Conservation (phyloP, 1,139 yeast genomes). For the Debaryomyces udenii region DNA sequence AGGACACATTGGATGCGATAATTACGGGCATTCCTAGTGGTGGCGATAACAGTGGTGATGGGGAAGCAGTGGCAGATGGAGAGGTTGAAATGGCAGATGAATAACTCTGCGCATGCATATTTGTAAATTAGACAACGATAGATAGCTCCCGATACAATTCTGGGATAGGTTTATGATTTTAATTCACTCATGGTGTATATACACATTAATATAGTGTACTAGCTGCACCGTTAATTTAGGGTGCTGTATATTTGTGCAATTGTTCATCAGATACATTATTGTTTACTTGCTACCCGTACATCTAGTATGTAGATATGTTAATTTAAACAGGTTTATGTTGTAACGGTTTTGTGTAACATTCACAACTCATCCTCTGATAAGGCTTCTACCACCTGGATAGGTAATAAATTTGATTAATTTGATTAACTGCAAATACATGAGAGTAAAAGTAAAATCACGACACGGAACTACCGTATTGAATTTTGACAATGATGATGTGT, state of each 20-base stretch:
- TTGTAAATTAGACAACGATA: constrained; percentile 7
- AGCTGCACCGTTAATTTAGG: not conserved
- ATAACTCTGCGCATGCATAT: not conserved
- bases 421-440: constrained; percentile 18
- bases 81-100: constrained; percentile 25
- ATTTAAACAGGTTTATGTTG: not conserved
- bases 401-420: too few relatives aligned
- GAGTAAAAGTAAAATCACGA: constrained; percentile 27
- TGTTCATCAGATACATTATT: too few relatives aligned
- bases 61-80: constrained; percentile 15
- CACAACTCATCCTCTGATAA: not conserved
- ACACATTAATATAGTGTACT: constrained; percentile 4
- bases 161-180: constrained; percentile 5
- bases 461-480: constrained; percentile 21
- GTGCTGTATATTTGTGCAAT: not conserved
- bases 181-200: constrained; percentile 4
- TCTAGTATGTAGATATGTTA: too few relatives aligned
- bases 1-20: constrained; percentile 45
- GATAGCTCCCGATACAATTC: too few relatives aligned
- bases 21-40: constrained; percentile 38
- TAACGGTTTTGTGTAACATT: constrained; percentile 2
- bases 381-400: not conserved
- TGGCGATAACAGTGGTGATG: constrained; percentile 1
- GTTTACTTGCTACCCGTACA: not conserved
- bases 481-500: constrained; percentile 15